These are phyloP conservation scores for Diaporthe destruens DNA, from an alignment of 2,329 filamentous ascomycete genomes.

Conservation along the genomic window DNA sequence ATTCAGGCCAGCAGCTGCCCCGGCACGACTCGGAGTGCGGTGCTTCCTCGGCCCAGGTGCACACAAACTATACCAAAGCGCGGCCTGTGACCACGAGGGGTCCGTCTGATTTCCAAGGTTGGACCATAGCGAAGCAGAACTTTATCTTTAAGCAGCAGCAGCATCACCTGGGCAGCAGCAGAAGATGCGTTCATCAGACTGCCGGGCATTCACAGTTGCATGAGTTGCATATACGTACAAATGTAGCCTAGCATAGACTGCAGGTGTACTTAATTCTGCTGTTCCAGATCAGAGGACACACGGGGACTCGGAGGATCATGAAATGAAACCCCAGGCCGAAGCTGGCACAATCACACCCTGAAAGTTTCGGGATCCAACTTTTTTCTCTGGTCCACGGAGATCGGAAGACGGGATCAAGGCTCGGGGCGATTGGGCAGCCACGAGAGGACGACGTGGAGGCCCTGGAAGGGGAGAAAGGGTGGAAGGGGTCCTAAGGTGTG, in stretches of 20 bases:
- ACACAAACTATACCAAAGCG: too few relatives aligned
- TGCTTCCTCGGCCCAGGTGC: background rate
- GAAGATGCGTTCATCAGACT: too few relatives aligned
- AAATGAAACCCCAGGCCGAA: background rate
- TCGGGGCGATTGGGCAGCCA: background rate
- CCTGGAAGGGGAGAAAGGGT: too few relatives aligned
- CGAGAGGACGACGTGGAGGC: background rate
- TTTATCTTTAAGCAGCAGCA: too few relatives aligned
- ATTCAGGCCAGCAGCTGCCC: background rate
- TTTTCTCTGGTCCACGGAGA: background rate
- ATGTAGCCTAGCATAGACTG: too few relatives aligned
- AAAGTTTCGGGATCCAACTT: slow-evolving; percentile 20
- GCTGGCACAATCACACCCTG: slow-evolving; percentile 17
- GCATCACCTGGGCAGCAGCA: too few relatives aligned
- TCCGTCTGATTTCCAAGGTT: background rate
- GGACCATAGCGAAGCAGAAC: too few relatives aligned
- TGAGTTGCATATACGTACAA: too few relatives aligned
- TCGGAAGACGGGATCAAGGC: background rate
- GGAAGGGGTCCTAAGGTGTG: too few relatives aligned
- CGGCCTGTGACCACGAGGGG: background rate
- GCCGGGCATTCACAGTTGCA: too few relatives aligned
- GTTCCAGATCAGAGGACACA: background rate
- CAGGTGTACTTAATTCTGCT: too few relatives aligned
- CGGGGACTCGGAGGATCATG: background rate
- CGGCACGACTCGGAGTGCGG: background rate